Conservation (phyloP, 2,329 filamentous ascomycete genomes). For the Epicoccum sorghinum region DNA sequence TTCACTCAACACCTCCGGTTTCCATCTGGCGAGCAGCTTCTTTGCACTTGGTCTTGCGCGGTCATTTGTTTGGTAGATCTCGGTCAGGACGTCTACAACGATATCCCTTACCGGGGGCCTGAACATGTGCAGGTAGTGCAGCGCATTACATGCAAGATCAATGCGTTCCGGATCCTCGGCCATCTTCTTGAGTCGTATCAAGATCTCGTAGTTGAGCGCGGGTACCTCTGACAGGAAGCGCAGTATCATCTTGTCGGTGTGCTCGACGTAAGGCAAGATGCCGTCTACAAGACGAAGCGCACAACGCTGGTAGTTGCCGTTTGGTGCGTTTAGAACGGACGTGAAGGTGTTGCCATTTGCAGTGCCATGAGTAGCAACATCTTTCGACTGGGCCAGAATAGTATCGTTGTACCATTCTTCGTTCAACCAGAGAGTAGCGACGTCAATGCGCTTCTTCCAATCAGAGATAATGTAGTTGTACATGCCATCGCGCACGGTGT, state of each 20-base stretch:
- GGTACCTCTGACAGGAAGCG: slow-evolving; percentile 93
- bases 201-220: slow-evolving; percentile 72
- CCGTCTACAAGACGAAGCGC: slow-evolving; percentile 82
- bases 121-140: slow-evolving; percentile 58
- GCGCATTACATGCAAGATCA: slow-evolving; percentile 61
- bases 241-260: slow-evolving; percentile 86
- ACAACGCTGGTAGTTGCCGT: slow-evolving; percentile 76
- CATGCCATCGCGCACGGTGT: slow-evolving; percentile 78
- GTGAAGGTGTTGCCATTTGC: slow-evolving; percentile 55
- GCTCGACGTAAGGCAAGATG: slow-evolving; percentile 88
- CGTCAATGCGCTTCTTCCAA: slow-evolving; percentile 85
- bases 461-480: slow-evolving; percentile 90
- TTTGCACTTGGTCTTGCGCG: slow-evolving; percentile 55
- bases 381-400: slow-evolving; percentile 54
- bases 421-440: slow-evolving; percentile 91
- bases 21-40: slow-evolving; percentile 63
- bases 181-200: slow-evolving; percentile 71
- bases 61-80: slow-evolving; percentile 60
- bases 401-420: slow-evolving; percentile 98
- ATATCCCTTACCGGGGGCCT: slow-evolving; percentile 64
- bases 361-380: slow-evolving; percentile 34
- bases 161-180: slow-evolving; percentile 69
- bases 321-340: slow-evolving; percentile 17
- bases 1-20: slow-evolving; percentile 54
- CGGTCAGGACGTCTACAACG: slow-evolving; percentile 63